Evolutionary conservation across 148 eudicot species (phyloP).

Genomic region (Dysphania ambrosioides): DNA sequence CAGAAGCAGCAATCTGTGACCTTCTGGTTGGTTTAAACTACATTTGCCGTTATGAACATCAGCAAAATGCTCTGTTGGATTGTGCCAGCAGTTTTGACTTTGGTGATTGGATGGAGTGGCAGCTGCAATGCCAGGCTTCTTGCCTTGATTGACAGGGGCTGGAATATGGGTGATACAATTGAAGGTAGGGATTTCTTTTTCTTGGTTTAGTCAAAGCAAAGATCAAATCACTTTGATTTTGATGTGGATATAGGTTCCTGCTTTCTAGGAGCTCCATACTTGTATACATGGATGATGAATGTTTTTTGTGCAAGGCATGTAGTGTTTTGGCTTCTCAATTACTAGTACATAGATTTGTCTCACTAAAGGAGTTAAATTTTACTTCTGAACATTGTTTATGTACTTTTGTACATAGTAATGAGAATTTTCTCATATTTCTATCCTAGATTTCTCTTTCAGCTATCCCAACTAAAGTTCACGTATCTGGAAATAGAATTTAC

Average conservation of each 20-base stretch:
- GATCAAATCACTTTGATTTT: slow-evolving; percentile 14
- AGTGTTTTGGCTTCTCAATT: slow-evolving; percentile 34
- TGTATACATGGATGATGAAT: slow-evolving; percentile 35
- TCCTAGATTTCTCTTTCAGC: background rate
- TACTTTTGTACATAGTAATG: slow-evolving; percentile 25
- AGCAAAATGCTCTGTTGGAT: slow-evolving; percentile 85
- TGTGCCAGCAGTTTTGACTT: slow-evolving; percentile 90
- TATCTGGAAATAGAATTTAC: background rate
- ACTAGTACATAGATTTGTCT: slow-evolving; percentile 29
- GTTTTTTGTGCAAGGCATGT: slow-evolving; percentile 37
- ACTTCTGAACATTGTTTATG: slow-evolving; percentile 19
- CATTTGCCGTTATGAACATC: slow-evolving; percentile 88
- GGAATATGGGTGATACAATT: background rate
- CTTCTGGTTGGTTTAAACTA: slow-evolving; percentile 76
- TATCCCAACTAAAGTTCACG: background rate
- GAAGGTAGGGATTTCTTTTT: slow-evolving; percentile 16
- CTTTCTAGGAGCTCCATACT: slow-evolving; percentile 23
- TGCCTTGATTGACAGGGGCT: slow-evolving; percentile 27
- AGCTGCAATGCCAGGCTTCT: slow-evolving; percentile 52
- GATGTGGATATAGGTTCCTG: slow-evolving; percentile 29
- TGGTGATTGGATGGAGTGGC: slow-evolving; percentile 91
- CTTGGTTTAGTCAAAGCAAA: slow-evolving; percentile 13
- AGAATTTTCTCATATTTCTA: background rate
- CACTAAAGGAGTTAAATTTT: slow-evolving; percentile 6
- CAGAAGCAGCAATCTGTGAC: slow-evolving; percentile 76